These are phyloP conservation scores for Pyrenochaeta sp. DNA, from an alignment of 2,329 filamentous ascomycete genomes.

Conservation along the genomic window DNA sequence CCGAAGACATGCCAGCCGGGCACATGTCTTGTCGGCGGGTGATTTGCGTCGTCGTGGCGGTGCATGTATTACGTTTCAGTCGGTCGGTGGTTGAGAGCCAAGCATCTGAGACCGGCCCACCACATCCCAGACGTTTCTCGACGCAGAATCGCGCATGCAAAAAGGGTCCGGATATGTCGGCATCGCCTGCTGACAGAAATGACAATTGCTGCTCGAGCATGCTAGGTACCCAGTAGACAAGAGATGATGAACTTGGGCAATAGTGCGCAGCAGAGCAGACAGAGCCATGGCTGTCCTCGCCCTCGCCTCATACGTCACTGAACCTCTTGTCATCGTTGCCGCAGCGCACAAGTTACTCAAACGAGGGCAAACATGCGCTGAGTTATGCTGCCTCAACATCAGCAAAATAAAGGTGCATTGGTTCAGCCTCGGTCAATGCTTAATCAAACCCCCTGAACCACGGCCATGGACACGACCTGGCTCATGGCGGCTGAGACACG, in stretches of 20 bases:
- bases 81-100: conserved; percentile 5
- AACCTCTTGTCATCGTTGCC: neutral
- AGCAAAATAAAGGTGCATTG: no score
- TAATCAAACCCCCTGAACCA: no score
- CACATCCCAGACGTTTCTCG: neutral
- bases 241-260: neutral
- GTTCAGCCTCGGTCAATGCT: no score
- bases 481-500: neutral
- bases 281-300: neutral
- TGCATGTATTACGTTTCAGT: conserved; percentile 12
- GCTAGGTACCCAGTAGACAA: neutral
- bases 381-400: neutral
- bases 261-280: neutral
- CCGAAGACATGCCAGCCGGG: conserved; percentile 7
- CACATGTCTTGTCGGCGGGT: neutral
- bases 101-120: conserved; percentile 4
- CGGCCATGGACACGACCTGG: no score
- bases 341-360: neutral
- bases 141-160: no score
- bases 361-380: neutral
- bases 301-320: neutral
- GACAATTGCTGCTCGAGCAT: neutral
- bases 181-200: neutral
- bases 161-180: no score
- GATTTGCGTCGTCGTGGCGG: conserved; percentile 9